Conservation (phyloP, 345 rosid species). For the Punica granatum region DNA sequence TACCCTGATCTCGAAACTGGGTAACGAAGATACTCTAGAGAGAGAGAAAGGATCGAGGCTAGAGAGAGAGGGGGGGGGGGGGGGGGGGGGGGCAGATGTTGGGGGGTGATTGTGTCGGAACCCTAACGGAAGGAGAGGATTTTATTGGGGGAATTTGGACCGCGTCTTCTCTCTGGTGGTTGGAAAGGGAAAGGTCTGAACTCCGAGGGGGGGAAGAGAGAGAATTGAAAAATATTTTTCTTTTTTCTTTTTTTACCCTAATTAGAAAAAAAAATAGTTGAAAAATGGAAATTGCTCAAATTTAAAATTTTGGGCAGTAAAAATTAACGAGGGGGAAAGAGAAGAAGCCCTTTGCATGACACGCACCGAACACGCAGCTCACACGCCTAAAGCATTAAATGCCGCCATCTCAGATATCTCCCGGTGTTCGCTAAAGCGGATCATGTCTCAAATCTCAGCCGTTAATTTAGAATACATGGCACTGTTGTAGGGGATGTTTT, state of each 20-base stretch:
- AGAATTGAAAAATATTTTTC: background rate
- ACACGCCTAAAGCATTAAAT: background rate
- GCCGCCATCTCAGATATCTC: too few species aligned
- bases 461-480: background rate
- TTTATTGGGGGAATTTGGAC: constrained; percentile 14
- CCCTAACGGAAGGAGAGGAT: constrained; percentile 3
- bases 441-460: background rate
- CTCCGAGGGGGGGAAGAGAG: background rate
- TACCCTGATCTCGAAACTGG: background rate
- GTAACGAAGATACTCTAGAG: background rate
- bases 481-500: too few species aligned
- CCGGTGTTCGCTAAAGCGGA: background rate
- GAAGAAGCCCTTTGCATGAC: background rate
- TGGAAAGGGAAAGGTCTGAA: background rate
- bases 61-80: constrained; percentile 4
- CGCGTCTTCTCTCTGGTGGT: constrained; percentile 9
- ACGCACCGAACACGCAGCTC: constrained; percentile 1
- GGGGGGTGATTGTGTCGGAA: background rate
- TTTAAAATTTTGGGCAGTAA: background rate
- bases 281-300: background rate
- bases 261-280: too few species aligned
- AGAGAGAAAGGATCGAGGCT: background rate
- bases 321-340: too few species aligned
- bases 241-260: too few species aligned
- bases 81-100: background rate